Evolutionary conservation across 1,284 basidiomycete species (phyloP).

Genomic region (Austropuccinia psidii): DNA sequence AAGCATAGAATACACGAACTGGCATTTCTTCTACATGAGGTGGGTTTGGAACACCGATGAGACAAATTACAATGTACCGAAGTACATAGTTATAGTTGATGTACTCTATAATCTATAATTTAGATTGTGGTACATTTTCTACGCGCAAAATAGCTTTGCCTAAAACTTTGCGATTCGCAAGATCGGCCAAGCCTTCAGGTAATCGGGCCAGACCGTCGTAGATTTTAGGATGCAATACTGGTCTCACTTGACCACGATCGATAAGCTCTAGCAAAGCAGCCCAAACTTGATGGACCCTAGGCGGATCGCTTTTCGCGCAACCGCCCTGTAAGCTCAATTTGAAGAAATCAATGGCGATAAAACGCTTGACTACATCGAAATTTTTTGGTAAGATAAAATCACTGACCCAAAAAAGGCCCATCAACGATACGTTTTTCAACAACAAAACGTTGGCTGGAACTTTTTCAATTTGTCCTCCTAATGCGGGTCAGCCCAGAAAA

Average conservation of each 20-base stretch:
- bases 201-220: conserved; percentile 60
- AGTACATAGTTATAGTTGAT: too few relatives aligned
- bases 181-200: conserved; percentile 52
- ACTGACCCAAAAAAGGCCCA: conserved; percentile 24
- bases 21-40: too few relatives aligned
- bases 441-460: conserved; percentile 24
- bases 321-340: conserved; percentile 45
- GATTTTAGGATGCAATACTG: conserved; percentile 20
- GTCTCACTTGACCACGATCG: conserved; percentile 15
- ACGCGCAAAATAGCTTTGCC: conserved; percentile 76
- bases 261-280: conserved; percentile 61
- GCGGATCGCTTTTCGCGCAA: conserved; percentile 59
- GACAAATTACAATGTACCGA: too few relatives aligned
- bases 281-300: conserved; percentile 64
- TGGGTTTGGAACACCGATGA: too few relatives aligned
- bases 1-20: too few relatives aligned
- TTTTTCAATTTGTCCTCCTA: conserved; percentile 33
- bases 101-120: too few relatives aligned
- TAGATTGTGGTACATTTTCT: conserved; percentile 41
- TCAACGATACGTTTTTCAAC: conserved; percentile 12
- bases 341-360: conserved; percentile 42
- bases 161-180: conserved; percentile 75
- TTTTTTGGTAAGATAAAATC: background rate
- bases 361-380: too few relatives aligned
- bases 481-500: background rate